phyloP scores from a whole-genome alignment of 1,139 yeast species.

The Suhomyces panamericanus region DNA sequence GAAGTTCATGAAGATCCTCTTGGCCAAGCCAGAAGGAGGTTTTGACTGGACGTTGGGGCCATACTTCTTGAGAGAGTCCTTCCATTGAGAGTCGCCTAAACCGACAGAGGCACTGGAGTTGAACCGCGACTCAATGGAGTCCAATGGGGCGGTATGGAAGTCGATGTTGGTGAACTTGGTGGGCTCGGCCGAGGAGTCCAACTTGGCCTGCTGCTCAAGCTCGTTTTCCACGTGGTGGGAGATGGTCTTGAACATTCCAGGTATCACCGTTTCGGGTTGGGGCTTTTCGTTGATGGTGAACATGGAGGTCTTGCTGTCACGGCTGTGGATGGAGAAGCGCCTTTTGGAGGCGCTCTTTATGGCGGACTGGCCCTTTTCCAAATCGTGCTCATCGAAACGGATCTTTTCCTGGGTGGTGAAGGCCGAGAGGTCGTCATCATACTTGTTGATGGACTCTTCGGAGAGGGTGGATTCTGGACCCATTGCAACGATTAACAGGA shows the following conservation, averaged over 20 bases:
- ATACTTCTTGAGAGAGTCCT: conserved; percentile 20
- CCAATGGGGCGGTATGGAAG: conserved; percentile 28
- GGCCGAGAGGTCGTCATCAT: conserved; percentile 8
- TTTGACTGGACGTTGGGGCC: conserved; percentile 44
- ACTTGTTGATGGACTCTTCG: conserved; percentile 7
- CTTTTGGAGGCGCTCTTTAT: conserved; percentile 5
- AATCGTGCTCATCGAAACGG: conserved; percentile 11
- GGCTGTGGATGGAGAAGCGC: conserved; percentile 11
- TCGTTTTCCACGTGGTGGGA: conserved; percentile 37
- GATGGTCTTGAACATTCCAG: conserved; percentile 38
- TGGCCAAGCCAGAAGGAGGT: conserved; percentile 34
- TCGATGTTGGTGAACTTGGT: conserved; percentile 24
- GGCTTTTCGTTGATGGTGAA: conserved; percentile 19
- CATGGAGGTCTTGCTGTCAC: conserved; percentile 9
- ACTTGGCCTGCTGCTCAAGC: conserved; percentile 11
- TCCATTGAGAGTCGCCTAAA: conserved; percentile 18
- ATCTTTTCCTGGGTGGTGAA: conserved; percentile 9
- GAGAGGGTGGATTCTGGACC: conserved; percentile 4
- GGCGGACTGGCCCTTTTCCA: conserved; percentile 6
- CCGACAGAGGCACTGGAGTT: conserved; percentile 21
- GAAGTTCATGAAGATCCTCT: conserved; percentile 38
- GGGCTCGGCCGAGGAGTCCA: conserved; percentile 7
- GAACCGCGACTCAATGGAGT: conserved; percentile 25
- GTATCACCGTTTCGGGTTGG: conserved; percentile 32
- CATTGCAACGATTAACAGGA: background rate